Evolutionary conservation across 2,329 filamentous ascomycete genomes (phyloP), one percentile per base, ranked within the genome.

Genomic region (Pestalotiopsis sp.): DNA sequence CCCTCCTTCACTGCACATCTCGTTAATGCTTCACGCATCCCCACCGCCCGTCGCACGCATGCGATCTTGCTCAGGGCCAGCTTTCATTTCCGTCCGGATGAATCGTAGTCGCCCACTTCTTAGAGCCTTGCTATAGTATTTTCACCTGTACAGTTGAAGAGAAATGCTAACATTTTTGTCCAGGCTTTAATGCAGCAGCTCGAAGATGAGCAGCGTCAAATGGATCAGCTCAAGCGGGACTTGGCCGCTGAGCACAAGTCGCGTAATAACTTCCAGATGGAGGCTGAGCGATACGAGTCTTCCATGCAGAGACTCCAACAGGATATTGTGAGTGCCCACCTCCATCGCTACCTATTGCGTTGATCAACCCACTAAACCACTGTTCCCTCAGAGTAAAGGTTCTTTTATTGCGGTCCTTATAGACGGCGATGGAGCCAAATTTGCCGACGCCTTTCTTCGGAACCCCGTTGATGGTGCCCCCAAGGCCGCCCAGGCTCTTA

Each of bases 361-460:
- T 11, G n/a, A 36, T 41, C 58, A 52, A 65, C 11, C 7, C 13
- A 11, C 20, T 41, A 31, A 52, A n/a, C 17, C 20, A 3, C 6
- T 52, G 45, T 14, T 52, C 45, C 1, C 4, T 20, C 9, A 78
- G 77, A 77, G 74, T 58, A 77, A 72, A 45, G 76, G 75, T 41
- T 71, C 76, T 52, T 79, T 77, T 70, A 74, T 77, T 57, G 77
- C 77, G 41, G 75, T 79, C 25, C 77, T 79, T 69, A 75, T 79
- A 69, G 77, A 79, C 68, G 77, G 77, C 62, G 77, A 79, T 64
- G 77, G 77, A 4, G 77, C 77, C 67, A 79, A 79, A 70, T 79
- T 79, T 70, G 74, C 74, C 31, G 77, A 79, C 60, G 73, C 75
- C 59, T 78, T 75, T 68, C 70, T 79, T 38, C 76, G 74, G 38